These are phyloP conservation scores for Symbiodinium natans DNA, from an alignment of 73 alveolate species.

Conservation along the genomic window DNA sequence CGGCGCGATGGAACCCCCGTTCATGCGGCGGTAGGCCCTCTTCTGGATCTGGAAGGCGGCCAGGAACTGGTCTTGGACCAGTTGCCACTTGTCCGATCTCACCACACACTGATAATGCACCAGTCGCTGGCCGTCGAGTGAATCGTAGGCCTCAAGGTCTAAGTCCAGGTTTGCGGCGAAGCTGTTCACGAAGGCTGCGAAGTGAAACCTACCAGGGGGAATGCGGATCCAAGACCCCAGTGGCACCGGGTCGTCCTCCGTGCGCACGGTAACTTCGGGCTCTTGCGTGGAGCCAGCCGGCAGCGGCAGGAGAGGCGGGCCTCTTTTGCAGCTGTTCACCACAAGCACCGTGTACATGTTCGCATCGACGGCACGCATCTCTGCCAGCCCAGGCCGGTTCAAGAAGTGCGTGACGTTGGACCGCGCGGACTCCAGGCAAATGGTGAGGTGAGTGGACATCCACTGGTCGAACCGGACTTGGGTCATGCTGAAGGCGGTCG, in stretches of 20 bases:
- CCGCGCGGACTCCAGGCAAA: background rate
- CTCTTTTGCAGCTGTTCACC: background rate
- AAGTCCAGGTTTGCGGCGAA: background rate
- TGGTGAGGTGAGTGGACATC: background rate
- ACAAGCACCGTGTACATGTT: background rate
- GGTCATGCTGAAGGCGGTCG: background rate
- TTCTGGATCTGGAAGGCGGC: background rate
- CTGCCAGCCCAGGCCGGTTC: background rate
- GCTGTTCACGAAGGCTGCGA: background rate
- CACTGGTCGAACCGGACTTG: background rate
- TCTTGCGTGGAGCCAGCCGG: background rate
- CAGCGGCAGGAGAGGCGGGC: background rate
- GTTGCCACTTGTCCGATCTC: background rate
- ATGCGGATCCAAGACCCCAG: background rate
- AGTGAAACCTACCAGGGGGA: background rate
- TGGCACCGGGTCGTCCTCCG: background rate
- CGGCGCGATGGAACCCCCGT: background rate
- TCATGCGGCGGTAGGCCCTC: background rate
- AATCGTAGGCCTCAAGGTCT: background rate
- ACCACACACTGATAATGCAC: background rate
- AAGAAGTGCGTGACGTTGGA: background rate
- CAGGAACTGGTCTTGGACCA: background rate
- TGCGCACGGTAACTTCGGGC: background rate
- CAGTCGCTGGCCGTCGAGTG: background rate
- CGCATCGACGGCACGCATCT: background rate